Evolutionary conservation across 1,284 basidiomycete species (phyloP).

Genomic region (Sphaerobolus stellatus): DNA sequence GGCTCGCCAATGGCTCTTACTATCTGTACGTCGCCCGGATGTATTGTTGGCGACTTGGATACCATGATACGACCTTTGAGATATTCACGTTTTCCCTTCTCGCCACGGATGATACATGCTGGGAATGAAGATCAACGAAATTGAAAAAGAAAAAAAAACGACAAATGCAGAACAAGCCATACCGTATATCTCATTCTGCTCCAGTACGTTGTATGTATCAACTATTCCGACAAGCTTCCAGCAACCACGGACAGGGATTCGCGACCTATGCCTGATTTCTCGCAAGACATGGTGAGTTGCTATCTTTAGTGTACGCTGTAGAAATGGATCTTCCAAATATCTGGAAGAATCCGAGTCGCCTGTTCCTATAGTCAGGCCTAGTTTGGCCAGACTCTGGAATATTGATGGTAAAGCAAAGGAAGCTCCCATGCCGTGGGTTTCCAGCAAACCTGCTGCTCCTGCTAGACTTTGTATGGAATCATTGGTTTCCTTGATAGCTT

Average conservation of each 20-base stretch:
- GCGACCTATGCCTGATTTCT: constrained; percentile 63
- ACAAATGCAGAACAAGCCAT: not conserved
- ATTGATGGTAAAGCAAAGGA: constrained; percentile 41
- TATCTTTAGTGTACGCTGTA: constrained; percentile 50
- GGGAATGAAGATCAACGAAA: not conserved
- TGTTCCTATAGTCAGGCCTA: constrained; percentile 30
- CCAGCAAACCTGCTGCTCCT: constrained; percentile 48
- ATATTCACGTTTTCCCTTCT: constrained; percentile 30
- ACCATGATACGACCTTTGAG: constrained; percentile 57
- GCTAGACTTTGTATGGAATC: constrained; percentile 43
- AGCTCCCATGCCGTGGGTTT: constrained; percentile 41
- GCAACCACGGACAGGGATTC: constrained; percentile 61
- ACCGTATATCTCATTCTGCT: constrained; percentile 53
- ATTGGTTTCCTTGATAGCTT: constrained; percentile 48
- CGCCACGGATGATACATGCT: constrained; percentile 20
- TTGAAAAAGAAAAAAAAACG: not conserved
- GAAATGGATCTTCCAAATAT: constrained; percentile 42
- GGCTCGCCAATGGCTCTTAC: constrained; percentile 60
- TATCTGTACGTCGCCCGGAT: constrained; percentile 67
- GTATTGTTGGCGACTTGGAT: constrained; percentile 63
- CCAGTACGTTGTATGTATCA: constrained; percentile 53
- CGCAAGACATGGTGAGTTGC: constrained; percentile 62
- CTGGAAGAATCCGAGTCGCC: constrained; percentile 16
- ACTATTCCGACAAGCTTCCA: constrained; percentile 70
- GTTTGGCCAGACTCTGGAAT: constrained; percentile 38